Base-by-base conservation (phyloP, 371 early-diverging fungal species). In the Cokeromyces recurvatus region DNA sequence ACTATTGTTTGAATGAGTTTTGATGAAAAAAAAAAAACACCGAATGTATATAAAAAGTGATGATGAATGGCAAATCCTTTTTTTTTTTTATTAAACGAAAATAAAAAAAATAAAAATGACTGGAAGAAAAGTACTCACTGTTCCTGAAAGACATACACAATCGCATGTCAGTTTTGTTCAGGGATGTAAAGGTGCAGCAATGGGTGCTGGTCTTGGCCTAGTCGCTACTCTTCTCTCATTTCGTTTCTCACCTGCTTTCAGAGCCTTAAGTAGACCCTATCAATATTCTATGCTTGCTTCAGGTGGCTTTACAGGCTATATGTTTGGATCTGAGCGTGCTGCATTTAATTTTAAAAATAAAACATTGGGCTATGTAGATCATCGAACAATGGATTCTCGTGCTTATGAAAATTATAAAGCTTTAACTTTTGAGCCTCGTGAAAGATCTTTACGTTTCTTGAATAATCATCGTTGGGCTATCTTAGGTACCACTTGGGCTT, bases 171-270 rank as follows among this genome's bases (percentile, higher is more conserved):
- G 49, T 25, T 49, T 49, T 29, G 24, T 34, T 35, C 20, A 49
- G 15, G 49, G 42, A 3, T 49, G 42, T 34, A 49, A 49, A 49
- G 35, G 42, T 0, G 35, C 42, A 3, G 41, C 25, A 24, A 23
- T 32, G 14, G 49, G 49, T 1, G 34, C 34, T 10, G 49, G 49
- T 2, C 5, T 41, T 14, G 42, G 49, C 17, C 23, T 34, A 14
- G 22, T 41, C 17, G 25, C 49, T 11, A 41, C 34, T 20, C 25
- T 24, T 24, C 9, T 49, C 3, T 32, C 49, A 32, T 49, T 49
- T 19, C 49, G 49, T 24, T 49, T 49, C 42, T 49, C 49, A 11
- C 49, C 49, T 25, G 49, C 49, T 19, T 49, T 49, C 35, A 14
- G 49, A 34, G 32, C 49, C 10, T 41, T 41, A 9, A 23, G 34